Percentiles rank a stretch among this genome's conserved stretches.
Evolutionary conservation across 805 yeast genomes (phyloP).

Genomic region (Teunomyces panamensis): DNA sequence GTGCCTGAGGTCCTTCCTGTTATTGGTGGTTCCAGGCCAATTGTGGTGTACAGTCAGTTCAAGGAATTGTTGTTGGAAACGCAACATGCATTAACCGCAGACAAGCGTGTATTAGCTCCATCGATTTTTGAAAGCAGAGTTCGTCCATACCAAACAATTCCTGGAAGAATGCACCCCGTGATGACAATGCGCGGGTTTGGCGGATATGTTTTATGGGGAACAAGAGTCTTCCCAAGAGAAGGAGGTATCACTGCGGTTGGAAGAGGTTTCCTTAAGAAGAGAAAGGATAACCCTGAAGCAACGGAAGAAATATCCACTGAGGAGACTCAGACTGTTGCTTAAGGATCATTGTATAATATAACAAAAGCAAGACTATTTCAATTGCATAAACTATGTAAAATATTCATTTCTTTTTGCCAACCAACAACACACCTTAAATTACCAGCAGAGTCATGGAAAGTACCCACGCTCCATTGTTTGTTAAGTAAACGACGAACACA

Average conservation of each 20-base stretch:
- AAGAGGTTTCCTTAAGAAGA: constrained; percentile 51
- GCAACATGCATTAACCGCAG: constrained; percentile 63
- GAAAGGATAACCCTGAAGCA: constrained; percentile 7
- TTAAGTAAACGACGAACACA: constrained; percentile 27
- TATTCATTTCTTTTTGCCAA: constrained; percentile 33
- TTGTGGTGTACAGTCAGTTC: constrained; percentile 76
- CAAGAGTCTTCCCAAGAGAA: constrained; percentile 71
- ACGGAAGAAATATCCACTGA: background rate
- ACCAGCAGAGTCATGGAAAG: constrained; percentile 48
- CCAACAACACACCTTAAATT: constrained; percentile 64
- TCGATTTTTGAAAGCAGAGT: constrained; percentile 78
- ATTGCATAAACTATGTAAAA: background rate
- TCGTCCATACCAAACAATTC: constrained; percentile 85
- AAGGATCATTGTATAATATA: background rate
- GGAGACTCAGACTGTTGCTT: background rate
- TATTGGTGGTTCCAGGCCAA: constrained; percentile 81
- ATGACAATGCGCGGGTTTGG: constrained; percentile 95
- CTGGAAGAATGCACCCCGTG: constrained; percentile 90
- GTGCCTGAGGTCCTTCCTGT: constrained; percentile 60
- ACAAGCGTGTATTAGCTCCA: constrained; percentile 76
- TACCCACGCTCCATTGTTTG: constrained; percentile 49
- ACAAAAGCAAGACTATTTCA: background rate
- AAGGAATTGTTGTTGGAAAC: constrained; percentile 78
- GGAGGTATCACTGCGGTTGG: constrained; percentile 63
- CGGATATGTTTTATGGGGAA: constrained; percentile 79